phyloP scores from a whole-genome alignment of 345 rosid species.

The Xanthoceras sorbifolium region DNA sequence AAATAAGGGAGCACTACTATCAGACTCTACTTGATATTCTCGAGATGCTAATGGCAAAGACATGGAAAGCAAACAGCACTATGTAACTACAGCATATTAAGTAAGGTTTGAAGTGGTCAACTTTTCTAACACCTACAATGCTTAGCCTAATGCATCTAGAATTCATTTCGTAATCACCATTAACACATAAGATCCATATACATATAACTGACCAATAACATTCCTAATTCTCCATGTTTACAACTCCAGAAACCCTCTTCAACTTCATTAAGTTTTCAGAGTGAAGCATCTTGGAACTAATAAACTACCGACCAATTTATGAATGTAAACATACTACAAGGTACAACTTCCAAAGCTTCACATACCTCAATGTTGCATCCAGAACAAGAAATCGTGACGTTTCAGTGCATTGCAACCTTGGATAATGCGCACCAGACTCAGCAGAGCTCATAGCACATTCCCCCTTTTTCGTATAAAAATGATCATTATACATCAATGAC shows the following conservation, averaged over 20 bases:
- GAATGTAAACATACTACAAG: background rate
- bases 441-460: background rate
- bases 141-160: conserved; percentile 1
- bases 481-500: background rate
- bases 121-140: background rate
- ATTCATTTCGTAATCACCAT: background rate
- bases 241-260: background rate
- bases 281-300: background rate
- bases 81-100: background rate
- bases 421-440: background rate
- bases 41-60: background rate
- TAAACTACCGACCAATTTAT: background rate
- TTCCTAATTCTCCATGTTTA: background rate
- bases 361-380: background rate
- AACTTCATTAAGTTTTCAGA: background rate
- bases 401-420: background rate
- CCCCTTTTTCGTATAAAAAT: background rate
- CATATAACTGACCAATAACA: background rate
- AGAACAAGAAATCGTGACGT: background rate
- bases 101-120: background rate
- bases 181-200: background rate
- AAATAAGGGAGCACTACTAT: background rate
- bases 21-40: conserved; percentile 2
- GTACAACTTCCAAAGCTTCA: conserved; percentile 1
- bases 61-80: background rate